These are phyloP conservation scores for Lathyrus sativus DNA, from an alignment of 306 rosid genomes.

Conservation along the genomic window DNA sequence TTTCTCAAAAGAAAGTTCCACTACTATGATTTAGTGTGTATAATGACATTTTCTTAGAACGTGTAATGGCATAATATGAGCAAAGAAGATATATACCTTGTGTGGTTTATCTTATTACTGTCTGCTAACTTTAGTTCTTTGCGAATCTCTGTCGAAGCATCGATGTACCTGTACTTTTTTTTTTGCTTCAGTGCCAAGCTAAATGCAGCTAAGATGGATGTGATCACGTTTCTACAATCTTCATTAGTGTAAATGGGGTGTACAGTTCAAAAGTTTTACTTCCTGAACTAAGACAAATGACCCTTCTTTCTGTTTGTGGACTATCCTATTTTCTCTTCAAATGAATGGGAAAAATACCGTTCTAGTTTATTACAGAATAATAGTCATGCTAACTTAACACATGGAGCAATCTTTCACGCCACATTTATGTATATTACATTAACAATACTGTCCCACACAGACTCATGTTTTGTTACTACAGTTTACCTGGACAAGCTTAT, in stretches of 20 bases:
- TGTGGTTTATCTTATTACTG: background rate
- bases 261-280: too few relatives aligned
- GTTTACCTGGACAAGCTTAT: background rate
- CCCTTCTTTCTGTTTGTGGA: too few relatives aligned
- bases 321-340: too few relatives aligned
- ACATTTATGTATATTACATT: background rate
- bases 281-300: too few relatives aligned
- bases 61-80: background rate
- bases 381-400: background rate
- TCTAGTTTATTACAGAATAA: background rate
- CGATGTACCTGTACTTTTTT: background rate
- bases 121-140: background rate
- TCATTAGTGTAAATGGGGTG: too few relatives aligned
- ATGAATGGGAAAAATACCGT: background rate
- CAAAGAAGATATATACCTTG: background rate
- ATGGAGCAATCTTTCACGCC: too few relatives aligned
- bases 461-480: background rate
- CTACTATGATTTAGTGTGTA: background rate
- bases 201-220: constrained; percentile 1
- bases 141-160: background rate
- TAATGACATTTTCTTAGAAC: background rate
- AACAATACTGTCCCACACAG: background rate
- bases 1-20: background rate
- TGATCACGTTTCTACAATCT: too few relatives aligned
- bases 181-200: background rate